Evolutionary conservation across 495 filamentous ascomycete species (phyloP), one percentile per base, ranked within the genome.

Genomic region (Elasticomyces elasticus): DNA sequence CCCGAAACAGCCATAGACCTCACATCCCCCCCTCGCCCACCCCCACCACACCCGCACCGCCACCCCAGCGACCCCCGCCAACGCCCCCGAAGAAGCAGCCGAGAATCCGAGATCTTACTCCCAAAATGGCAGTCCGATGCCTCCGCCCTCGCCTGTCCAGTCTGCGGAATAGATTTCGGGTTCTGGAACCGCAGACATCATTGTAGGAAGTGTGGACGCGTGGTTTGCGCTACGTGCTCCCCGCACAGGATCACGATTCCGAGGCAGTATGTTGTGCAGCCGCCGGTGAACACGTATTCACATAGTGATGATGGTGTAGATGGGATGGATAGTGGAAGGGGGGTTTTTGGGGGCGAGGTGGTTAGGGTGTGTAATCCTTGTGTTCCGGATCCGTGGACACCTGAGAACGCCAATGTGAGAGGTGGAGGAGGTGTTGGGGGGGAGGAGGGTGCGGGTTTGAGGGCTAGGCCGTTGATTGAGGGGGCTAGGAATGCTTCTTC

Each of bases 241-340:
- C 92, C 94, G 4, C 91, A 97, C 67, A 81, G 87, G 37, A 97
- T 98, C 64, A 94, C 85, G 0, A 95, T 98, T 52, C 94, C 92
- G 0, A 77, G 87, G 49, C 87, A 92, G 55, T 97, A 84, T 65
- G 92, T 97, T 46, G 92, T 98, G 15, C 86, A 83, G 38, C 89
- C 89, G 0, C 86, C 88, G 35, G 15, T 17, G 13, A 40, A 40
- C 35, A 15, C 19, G 35, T 40, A 5, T 40, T 17, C 35, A 5
- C 5, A 17, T 17, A 17, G 19, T 12, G 35, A 40, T 40, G 13
- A 40, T 5, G 35, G 12, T 5, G 13, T 17, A 40, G 35, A 40
- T 5, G 35, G 35, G 5, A 40, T 40, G 35, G 35, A 40, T 3
- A 17, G 5, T 5, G 4, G 35, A 15, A 40, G 35, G 35, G 13